Evolutionary conservation across 352 stramenopile species (phyloP).

Genomic region (Phytophthora aleatoria): DNA sequence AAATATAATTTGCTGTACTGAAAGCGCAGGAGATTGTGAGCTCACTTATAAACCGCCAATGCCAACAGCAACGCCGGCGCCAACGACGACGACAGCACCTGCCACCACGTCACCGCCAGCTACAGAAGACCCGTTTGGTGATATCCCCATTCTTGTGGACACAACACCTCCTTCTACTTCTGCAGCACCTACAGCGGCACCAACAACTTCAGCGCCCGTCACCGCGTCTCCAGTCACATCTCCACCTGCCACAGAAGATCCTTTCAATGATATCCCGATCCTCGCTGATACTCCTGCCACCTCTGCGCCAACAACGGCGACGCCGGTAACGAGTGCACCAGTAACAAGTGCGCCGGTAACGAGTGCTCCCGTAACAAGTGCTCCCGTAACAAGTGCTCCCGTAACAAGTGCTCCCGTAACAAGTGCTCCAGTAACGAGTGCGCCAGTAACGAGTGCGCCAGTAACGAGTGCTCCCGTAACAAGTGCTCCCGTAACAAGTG

Average conservation of each 20-base stretch:
- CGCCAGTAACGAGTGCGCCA: neutral
- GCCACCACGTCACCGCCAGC: conserved; percentile 3
- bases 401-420: conserved; percentile 2
- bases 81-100: conserved; percentile 15
- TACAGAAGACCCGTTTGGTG: conserved; percentile 21
- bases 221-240: neutral
- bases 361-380: neutral
- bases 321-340: conserved; percentile 5
- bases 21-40: conserved; percentile 33
- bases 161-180: conserved; percentile 8
- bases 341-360: neutral
- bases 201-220: conserved; percentile 6
- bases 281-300: conserved; percentile 12
- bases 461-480: neutral
- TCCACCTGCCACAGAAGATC: conserved; percentile 6
- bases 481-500: too few relatives aligned
- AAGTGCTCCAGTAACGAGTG: neutral
- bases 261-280: conserved; percentile 5
- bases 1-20: conserved; percentile 60
- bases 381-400: neutral
- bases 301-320: neutral
- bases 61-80: conserved; percentile 23
- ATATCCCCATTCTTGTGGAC: conserved; percentile 18
- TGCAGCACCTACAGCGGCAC: conserved; percentile 1
- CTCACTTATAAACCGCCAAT: conserved; percentile 47